These are phyloP conservation scores for Neurospora sp. DNA, from an alignment of 495 filamentous ascomycete species.

Conservation along the genomic window DNA sequence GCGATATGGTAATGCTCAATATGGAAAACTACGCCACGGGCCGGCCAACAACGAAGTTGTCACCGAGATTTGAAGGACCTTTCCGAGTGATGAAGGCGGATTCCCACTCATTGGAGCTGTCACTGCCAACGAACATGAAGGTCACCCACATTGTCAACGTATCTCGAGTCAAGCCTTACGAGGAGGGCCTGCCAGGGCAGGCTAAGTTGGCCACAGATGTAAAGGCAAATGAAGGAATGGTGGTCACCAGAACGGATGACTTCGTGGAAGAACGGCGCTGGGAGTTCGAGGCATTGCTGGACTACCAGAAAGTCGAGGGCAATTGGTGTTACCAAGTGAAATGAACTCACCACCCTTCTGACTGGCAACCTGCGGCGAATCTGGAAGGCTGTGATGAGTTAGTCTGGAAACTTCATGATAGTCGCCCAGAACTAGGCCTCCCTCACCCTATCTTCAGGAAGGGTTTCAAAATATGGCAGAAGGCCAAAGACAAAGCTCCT, in stretches of 20 bases:
- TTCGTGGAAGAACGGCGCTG: not conserved
- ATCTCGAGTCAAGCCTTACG: not conserved
- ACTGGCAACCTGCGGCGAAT: not conserved
- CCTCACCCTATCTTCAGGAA: not conserved
- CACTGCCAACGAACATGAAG: no score
- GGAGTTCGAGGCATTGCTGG: not conserved
- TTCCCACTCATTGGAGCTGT: not conserved
- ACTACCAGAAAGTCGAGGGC: no score
- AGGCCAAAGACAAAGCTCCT: not conserved
- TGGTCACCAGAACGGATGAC: not conserved
- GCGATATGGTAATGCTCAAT: not conserved
- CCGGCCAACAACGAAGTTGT: not conserved
- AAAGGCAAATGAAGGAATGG: not conserved
- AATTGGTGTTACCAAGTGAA: no score
- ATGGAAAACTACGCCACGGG: not conserved
- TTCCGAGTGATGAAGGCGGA: not conserved
- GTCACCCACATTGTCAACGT: not conserved
- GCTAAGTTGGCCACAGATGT: rapidly evolving
- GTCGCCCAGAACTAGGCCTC: not conserved
- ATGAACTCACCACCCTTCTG: no score
- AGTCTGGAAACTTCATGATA: not conserved
- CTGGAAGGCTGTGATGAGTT: not conserved
- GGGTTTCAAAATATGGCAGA: not conserved
- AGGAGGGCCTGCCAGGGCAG: not conserved
- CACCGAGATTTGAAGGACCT: not conserved